Percentiles rank a stretch among this genome's conserved stretches.
phyloP scores from a whole-genome alignment of 1,139 yeast genomes.

The Casaregolazyma lundiana region DNA sequence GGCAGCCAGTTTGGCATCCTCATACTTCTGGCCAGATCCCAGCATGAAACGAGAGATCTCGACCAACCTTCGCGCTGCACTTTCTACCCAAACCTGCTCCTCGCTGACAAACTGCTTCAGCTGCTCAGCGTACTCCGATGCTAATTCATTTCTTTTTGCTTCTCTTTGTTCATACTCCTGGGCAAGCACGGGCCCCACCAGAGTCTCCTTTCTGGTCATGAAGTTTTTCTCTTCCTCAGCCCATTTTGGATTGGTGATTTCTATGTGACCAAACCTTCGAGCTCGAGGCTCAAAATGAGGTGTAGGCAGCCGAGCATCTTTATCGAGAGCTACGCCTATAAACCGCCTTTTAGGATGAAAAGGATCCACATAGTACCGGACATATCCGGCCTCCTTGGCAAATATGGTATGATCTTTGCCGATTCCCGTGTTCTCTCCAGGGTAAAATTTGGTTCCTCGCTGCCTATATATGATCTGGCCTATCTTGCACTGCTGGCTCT shows the following conservation, averaged over 20 bases:
- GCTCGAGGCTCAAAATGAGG: constrained; percentile 84
- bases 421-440: constrained; percentile 83
- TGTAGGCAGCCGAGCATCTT: constrained; percentile 66
- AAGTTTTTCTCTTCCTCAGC: constrained; percentile 48
- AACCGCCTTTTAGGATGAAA: constrained; percentile 91
- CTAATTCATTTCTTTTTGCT: constrained; percentile 32
- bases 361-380: constrained; percentile 89
- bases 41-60: constrained; percentile 46
- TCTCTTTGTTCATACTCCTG: constrained; percentile 39
- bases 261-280: constrained; percentile 74
- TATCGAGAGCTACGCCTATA: constrained; percentile 77
- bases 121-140: constrained; percentile 26
- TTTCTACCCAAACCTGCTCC: constrained; percentile 34
- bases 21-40: constrained; percentile 40
- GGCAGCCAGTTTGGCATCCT: constrained; percentile 56
- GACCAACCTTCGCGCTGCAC: constrained; percentile 50
- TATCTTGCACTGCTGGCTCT: constrained; percentile 59
- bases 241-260: constrained; percentile 9
- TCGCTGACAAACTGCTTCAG: constrained; percentile 26
- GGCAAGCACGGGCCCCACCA: constrained; percentile 50
- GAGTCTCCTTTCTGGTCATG: constrained; percentile 59
- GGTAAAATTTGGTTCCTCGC: constrained; percentile 93
- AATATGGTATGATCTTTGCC: constrained; percentile 93
- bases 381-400: constrained; percentile 91
- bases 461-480: constrained; percentile 95